Conservation (phyloP, 2,329 filamentous ascomycete genomes). For the Penicillium sp. region DNA sequence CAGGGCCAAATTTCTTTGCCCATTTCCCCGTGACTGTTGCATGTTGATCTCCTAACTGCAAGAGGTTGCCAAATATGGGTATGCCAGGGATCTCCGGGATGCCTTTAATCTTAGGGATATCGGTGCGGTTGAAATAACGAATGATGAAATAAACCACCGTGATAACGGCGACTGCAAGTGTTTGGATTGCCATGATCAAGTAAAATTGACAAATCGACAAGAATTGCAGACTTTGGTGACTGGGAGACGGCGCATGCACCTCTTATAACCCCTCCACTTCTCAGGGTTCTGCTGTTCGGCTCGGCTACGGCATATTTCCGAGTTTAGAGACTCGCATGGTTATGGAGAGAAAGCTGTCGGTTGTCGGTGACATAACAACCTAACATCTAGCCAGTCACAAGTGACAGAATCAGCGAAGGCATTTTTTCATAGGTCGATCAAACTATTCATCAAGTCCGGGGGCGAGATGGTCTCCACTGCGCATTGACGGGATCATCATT, state of each 20-base stretch:
- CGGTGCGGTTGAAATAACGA: conserved; percentile 50
- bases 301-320: conserved; percentile 8
- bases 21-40: conserved; percentile 55
- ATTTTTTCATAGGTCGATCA: background rate
- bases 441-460: background rate
- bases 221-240: background rate
- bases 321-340: background rate
- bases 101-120: conserved; percentile 60
- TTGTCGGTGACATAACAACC: background rate
- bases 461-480: background rate
- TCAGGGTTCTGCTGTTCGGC: background rate
- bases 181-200: conserved; percentile 32
- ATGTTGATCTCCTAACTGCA: conserved; percentile 60
- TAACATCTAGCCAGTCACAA: background rate
- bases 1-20: conserved; percentile 61
- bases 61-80: conserved; percentile 62
- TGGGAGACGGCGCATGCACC: conserved; percentile 7
- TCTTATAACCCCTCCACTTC: conserved; percentile 8
- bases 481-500: conserved; percentile 5
- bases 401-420: background rate
- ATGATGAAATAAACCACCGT: conserved; percentile 41
- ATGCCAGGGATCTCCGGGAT: conserved; percentile 61
- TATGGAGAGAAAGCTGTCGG: background rate
- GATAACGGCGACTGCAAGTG: conserved; percentile 33
- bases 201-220: background rate